Conservation (phyloP, 202 grass and related monocot genomes). For the Setaria viridis region DNA sequence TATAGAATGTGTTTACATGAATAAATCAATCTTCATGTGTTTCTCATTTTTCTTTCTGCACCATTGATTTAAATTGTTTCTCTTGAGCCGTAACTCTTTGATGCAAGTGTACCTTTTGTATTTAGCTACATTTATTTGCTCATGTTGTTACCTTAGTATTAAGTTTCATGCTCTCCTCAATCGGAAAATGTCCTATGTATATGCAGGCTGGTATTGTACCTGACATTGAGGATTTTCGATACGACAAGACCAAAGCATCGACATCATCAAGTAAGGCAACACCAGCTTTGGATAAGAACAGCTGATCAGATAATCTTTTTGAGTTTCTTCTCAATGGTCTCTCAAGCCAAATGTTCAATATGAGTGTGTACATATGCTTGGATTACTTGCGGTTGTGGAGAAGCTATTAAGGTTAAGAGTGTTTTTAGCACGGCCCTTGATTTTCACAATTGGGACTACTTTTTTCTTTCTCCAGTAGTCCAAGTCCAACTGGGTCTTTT, state of each 20-base stretch:
- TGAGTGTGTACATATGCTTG: not conserved
- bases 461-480: slow-evolving; percentile 17
- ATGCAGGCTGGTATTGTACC: slow-evolving; percentile 61
- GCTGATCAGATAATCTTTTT: slow-evolving; percentile 35
- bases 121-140: slow-evolving; percentile 22
- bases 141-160: slow-evolving; percentile 15
- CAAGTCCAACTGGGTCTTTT: not conserved
- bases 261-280: slow-evolving; percentile 28
- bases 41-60: not conserved
- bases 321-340: slow-evolving; percentile 1
- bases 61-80: slow-evolving; percentile 15
- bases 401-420: slow-evolving; percentile 2
- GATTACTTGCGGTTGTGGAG: not conserved
- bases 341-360: not conserved
- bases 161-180: not conserved
- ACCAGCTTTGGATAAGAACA: slow-evolving; percentile 57
- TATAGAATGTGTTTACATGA: not conserved
- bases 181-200: slow-evolving; percentile 13
- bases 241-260: slow-evolving; percentile 47
- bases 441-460: not conserved
- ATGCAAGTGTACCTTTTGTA: slow-evolving; percentile 14
- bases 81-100: not conserved
- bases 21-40: not conserved
- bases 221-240: slow-evolving; percentile 94
- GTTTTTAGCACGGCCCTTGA: slow-evolving; percentile 19